Evolutionary conservation across 2,329 filamentous ascomycete species (phyloP), one percentile per base, ranked within the genome.

Genomic region (Ophiocordyceps robertsii): DNA sequence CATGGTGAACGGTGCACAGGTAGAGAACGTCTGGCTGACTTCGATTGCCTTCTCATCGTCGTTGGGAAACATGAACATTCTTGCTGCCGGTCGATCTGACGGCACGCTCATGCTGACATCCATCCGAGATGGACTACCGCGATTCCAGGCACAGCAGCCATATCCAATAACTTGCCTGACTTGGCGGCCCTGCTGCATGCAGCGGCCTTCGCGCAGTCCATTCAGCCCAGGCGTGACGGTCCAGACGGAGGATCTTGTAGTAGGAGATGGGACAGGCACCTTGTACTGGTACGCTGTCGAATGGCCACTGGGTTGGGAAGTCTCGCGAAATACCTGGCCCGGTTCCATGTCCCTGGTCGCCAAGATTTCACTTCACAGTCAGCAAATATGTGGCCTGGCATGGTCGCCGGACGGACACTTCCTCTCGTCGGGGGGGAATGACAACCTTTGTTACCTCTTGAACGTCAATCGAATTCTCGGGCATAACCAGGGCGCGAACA

Each of bases 311-410:
- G 62, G 71, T 35, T 78, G 71, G 64, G 79, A 84, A 53, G 69
- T 85, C 8, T 61, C 65, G 42, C 65, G 66, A 6, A 75, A 82
- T 55, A 75, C 73, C 40, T 94, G 86, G 85, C 72, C 77, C 29
- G 88, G 89, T 13, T 73, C 79, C 30, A 80, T 94, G 67, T 85
- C 75, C 2, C 68, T 95, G 21, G 66, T 95, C 41, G 81, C 83
- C 19, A 80, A 80, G 49, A 81, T 96, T 51, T 72, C 72, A 29
- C 77, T 86, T 8, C 90, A 96, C 57, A 77, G 72, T 2, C 88
- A 95, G 61, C 89, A 96, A 56, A 82, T 98, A 43, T 98, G 92
- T 54, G 90, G 90, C 1, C 68, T 98, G n/a, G 75, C 84, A 3
- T 96, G 89, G 86, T 89, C 87, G 4, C 67, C 69, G 3, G 77